Evolutionary conservation across 345 rosid genomes (phyloP).

Genomic region (Gossypium australe): DNA sequence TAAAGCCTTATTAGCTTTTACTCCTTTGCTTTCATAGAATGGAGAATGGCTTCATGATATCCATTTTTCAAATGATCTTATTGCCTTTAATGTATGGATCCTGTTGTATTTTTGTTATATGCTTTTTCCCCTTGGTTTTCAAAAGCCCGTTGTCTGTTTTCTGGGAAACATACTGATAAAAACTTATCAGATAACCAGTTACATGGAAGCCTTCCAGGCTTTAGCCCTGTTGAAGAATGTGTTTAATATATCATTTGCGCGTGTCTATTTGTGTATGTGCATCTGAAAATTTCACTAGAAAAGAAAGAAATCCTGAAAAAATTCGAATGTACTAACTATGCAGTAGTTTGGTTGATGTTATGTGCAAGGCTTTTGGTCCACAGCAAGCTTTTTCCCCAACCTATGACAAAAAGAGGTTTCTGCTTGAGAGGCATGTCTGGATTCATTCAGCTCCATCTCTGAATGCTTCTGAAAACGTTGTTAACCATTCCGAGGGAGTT

Average conservation of each 20-base stretch:
- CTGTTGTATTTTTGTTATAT: neutral
- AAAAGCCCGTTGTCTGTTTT: neutral
- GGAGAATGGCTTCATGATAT: neutral
- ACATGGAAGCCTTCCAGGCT: neutral
- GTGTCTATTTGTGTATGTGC: neutral
- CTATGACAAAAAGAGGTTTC: slow-evolving; percentile 10
- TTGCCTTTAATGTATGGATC: neutral
- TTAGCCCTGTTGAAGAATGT: neutral
- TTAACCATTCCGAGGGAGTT: slow-evolving; percentile 21
- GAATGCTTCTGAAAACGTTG: slow-evolving; percentile 20
- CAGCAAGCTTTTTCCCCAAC: slow-evolving; percentile 14
- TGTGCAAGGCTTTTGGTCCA: slow-evolving; percentile 57
- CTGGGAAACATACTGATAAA: neutral
- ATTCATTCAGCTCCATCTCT: slow-evolving; percentile 36
- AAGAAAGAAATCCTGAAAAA: neutral
- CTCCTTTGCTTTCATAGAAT: neutral
- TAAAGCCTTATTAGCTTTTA: neutral
- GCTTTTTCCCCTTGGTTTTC: neutral
- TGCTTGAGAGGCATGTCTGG: slow-evolving; percentile 28
- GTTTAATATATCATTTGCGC: neutral
- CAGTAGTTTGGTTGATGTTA: slow-evolving; percentile 49
- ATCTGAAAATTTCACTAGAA: slow-evolving; percentile 2
- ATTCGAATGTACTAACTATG: slow-evolving; percentile 27
- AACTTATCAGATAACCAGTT: neutral
- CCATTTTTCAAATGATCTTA: neutral